Base-by-base conservation (phyloP, 2,329 filamentous ascomycete species). In the Sclerotinia nivalis region DNA sequence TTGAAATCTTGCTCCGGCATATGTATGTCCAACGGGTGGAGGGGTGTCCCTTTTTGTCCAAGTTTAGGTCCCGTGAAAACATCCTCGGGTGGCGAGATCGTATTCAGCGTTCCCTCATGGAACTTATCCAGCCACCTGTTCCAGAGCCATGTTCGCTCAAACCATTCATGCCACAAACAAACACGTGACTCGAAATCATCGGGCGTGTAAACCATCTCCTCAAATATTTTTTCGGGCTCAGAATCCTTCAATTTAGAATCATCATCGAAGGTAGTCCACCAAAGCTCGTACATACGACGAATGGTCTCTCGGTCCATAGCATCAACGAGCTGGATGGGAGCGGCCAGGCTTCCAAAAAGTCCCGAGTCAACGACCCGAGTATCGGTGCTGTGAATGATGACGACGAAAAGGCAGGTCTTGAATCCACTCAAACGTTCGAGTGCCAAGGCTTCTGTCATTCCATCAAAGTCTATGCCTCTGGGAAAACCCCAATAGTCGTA, bases 21-120 rank as follows among this genome's bases (percentile, higher is more conserved):
- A 4, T 6, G 4, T 52, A 31, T 66, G 1, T 7, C 1, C 9
- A 0, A 1, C 18, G n/a, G n/a, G 18, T 20, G 0, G 1, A 25
- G 37, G 4, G 37, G 37, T 18, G n/a, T 45, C 9, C 28, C 15
- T 13, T 0, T 6, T 31, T 28, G 5, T 45, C 15, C 25, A 8
- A 13, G 22, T 3, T 31, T 28, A 12, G n/a, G 15, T 8, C 25
- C 40, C 4, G 25, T 60, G 13, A 18, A 60, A 6, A 60, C 18
- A 31, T 47, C 4, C 22, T 28, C n/a, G 13, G 58, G 58, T 7
- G 22, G 47, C 20, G 18, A 15, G 28, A 47, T 47, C 1, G 1
- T 31, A 31, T 45, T 4, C n/a, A 60, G 22, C 8, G 40, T 60
- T 0, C 15, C 15, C 2, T 45, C 7, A 10, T 25, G 4, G 20